phyloP scores from a whole-genome alignment of 176 grass and related monocot species.

The Oryza coarctata region DNA sequence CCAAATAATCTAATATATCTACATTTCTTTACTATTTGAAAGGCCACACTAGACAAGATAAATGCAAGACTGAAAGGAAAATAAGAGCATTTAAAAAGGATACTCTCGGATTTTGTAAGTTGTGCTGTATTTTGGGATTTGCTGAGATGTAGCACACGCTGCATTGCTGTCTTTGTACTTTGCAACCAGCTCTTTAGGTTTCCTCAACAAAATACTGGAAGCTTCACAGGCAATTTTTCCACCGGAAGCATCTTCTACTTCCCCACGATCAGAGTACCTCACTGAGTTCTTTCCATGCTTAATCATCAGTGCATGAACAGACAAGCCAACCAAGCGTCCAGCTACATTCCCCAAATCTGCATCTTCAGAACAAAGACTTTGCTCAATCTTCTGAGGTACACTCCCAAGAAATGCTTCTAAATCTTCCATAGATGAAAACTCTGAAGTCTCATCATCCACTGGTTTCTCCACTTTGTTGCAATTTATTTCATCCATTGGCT shows the following conservation, averaged over 20 bases:
- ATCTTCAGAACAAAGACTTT: conserved; percentile 65
- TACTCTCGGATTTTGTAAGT: conserved; percentile 88
- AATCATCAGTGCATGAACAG: conserved; percentile 54
- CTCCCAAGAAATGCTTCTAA: conserved; percentile 64
- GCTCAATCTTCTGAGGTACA: conserved; percentile 82
- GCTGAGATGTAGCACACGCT: conserved; percentile 25
- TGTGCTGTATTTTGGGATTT: conserved; percentile 41
- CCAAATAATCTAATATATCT: not conserved
- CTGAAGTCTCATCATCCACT: conserved; percentile 20
- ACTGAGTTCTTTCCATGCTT: conserved; percentile 46
- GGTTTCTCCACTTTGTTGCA: conserved; percentile 22
- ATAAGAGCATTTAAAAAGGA: conserved; percentile 51
- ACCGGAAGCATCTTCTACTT: conserved; percentile 42
- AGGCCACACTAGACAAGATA: conserved; percentile 29
- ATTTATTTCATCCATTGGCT: conserved; percentile 35
- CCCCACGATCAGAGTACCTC: conserved; percentile 34
- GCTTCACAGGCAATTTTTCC: conserved; percentile 51
- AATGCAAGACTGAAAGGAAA: conserved; percentile 29
- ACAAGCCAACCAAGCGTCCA: conserved; percentile 72
- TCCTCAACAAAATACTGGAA: conserved; percentile 66
- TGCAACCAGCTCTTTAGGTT: conserved; percentile 70
- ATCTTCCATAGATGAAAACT: conserved; percentile 61
- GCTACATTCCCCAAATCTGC: conserved; percentile 71
- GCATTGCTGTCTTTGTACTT: conserved; percentile 61
- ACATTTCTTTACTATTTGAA: not conserved